Percentiles rank a stretch among this genome's conserved stretches.
These are phyloP conservation scores for Stagonosporopsis rhizophila DNA, from an alignment of 2,329 filamentous ascomycete species.

Conservation along the genomic window DNA sequence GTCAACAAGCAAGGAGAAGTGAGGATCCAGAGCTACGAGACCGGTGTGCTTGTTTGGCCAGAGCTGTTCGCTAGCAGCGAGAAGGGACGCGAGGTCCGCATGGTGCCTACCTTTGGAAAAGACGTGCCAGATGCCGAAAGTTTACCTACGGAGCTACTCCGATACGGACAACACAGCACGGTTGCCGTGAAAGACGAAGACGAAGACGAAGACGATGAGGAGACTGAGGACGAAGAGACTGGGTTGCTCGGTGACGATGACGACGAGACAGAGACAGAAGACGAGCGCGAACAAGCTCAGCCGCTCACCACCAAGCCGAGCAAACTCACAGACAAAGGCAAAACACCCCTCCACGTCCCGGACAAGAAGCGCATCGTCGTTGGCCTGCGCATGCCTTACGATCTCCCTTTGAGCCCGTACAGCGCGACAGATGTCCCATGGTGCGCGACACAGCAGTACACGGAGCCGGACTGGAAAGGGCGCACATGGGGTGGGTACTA, in stretches of 20 bases:
- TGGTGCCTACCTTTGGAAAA: slow-evolving; percentile 72
- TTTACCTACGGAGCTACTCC: not conserved
- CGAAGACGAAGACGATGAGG: not conserved
- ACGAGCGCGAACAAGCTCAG: not conserved
- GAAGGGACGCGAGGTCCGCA: slow-evolving; percentile 49
- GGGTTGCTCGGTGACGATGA: slow-evolving; percentile 5
- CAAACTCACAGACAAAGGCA: not conserved
- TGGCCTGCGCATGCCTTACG: slow-evolving; percentile 83
- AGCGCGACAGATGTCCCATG: slow-evolving; percentile 71
- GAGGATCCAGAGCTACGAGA: slow-evolving; percentile 80
- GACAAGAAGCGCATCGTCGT: slow-evolving; percentile 53
- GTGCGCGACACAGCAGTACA: slow-evolving; percentile 70
- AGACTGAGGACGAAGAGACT: slow-evolving; percentile 8
- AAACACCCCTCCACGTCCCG: not conserved
- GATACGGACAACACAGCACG: not conserved
- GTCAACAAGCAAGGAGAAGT: slow-evolving; percentile 64
- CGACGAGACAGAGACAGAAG: slow-evolving; percentile 9
- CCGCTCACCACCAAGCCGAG: not conserved
- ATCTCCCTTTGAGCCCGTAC: slow-evolving; percentile 75
- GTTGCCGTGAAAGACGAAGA: not conserved
- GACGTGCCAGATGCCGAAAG: slow-evolving; percentile 58
- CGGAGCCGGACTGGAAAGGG: slow-evolving; percentile 67
- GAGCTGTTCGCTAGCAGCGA: slow-evolving; percentile 52
- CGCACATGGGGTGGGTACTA: slow-evolving; percentile 46
- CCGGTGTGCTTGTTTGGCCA: slow-evolving; percentile 85